These are phyloP conservation scores for Penicillium verhagenii DNA, from an alignment of 495 filamentous ascomycete genomes.

Conservation along the genomic window DNA sequence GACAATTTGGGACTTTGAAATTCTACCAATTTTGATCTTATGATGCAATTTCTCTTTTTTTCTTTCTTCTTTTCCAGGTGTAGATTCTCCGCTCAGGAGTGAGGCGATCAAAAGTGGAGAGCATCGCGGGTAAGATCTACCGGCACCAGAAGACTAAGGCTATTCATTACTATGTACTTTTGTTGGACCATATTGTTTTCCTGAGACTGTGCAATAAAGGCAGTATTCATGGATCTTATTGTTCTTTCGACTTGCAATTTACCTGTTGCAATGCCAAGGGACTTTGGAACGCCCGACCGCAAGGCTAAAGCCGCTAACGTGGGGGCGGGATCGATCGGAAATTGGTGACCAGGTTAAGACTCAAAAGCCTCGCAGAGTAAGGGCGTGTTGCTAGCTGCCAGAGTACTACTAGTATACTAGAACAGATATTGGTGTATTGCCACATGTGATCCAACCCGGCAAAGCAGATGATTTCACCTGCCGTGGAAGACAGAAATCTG, in stretches of 20 bases:
- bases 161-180: not conserved
- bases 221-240: not conserved
- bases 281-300: not conserved
- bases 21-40: not conserved
- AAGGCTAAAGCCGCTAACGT: not conserved
- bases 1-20: not conserved
- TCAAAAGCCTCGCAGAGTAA: no score
- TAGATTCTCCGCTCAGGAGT: not conserved
- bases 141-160: not conserved
- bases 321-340: slow-evolving; percentile 9
- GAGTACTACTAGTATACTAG: no score
- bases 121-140: not conserved
- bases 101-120: not conserved
- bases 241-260: not conserved
- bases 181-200: no score
- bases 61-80: not conserved
- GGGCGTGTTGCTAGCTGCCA: no score
- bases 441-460: no score
- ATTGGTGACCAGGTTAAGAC: not conserved
- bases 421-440: no score
- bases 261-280: not conserved
- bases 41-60: not conserved
- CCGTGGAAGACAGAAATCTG: not conserved
- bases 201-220: not conserved
- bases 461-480: not conserved